Evolutionary conservation across 1,284 basidiomycete species (phyloP).

Genomic region (Melampsora larici-populina): DNA sequence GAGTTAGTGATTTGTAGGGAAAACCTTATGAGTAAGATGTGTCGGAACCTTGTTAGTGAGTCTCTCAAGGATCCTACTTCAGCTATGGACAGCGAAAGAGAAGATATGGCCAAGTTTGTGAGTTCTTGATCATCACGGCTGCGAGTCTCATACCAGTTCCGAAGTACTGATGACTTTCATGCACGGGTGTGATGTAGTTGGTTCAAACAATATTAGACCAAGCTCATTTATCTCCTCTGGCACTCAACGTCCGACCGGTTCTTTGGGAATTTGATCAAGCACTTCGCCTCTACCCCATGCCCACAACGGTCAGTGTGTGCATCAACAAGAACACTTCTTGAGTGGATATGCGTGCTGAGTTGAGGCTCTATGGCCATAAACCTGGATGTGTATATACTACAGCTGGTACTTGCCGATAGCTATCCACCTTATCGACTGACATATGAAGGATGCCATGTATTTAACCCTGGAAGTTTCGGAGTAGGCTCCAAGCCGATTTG

Average conservation of each 20-base stretch:
- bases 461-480: constrained; percentile 74
- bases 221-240: constrained; percentile 59
- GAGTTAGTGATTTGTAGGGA: constrained; percentile 93
- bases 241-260: constrained; percentile 77
- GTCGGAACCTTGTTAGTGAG: constrained; percentile 71
- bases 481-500: constrained; percentile 28
- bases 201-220: constrained; percentile 91
- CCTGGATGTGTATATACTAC: constrained; percentile 7
- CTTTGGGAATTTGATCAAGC: constrained; percentile 89
- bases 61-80: constrained; percentile 49
- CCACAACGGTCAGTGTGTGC: constrained; percentile 68
- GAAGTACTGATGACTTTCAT: neutral
- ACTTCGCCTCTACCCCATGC: constrained; percentile 88
- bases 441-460: constrained; percentile 96
- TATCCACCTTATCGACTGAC: constrained; percentile 95
- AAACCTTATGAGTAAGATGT: constrained; percentile 87
- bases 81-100: constrained; percentile 42
- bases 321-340: too few species aligned
- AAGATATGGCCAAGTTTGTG: constrained; percentile 50
- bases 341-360: too few species aligned
- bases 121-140: constrained; percentile 32
- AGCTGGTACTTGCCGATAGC: constrained; percentile 94
- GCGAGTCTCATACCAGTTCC: neutral
- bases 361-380: too few species aligned
- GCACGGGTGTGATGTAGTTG: constrained; percentile 61